These are phyloP conservation scores for Sugiyamaella marilandica DNA, from an alignment of 805 yeast genomes.

Conservation along the genomic window DNA sequence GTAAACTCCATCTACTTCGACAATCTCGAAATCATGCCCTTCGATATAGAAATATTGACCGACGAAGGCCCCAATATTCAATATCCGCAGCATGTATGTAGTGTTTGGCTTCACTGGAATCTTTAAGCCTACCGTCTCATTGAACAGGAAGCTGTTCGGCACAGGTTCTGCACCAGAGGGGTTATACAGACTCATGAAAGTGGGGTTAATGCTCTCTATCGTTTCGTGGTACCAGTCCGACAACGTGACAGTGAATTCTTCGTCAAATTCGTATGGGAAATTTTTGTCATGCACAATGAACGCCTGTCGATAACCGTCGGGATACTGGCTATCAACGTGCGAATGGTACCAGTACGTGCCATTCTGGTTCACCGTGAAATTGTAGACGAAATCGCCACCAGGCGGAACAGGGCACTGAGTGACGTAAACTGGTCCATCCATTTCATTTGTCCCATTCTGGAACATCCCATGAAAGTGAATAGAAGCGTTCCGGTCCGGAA, in stretches of 20 bases:
- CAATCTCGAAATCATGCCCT: constrained; percentile 78
- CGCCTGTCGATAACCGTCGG: constrained; percentile 66
- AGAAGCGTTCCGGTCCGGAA: constrained; percentile 62
- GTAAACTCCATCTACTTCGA: constrained; percentile 89
- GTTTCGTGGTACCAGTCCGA: constrained; percentile 85
- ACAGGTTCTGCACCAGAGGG: constrained; percentile 99
- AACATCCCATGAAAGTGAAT: constrained; percentile 94
- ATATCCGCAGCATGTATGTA: constrained; percentile 74
- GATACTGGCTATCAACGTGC: constrained; percentile 83
- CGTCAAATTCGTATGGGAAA: constrained; percentile 56
- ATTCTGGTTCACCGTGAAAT: constrained; percentile 81
- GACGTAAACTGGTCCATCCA: constrained; percentile 90
- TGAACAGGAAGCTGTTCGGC: constrained; percentile 74
- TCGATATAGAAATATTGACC: constrained; percentile 87
- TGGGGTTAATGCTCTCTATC: constrained; percentile 44
- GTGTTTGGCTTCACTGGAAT: constrained; percentile 71
- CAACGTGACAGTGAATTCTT: constrained; percentile 63
- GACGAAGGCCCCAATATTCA: constrained; percentile 86
- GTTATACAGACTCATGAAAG: constrained; percentile 67
- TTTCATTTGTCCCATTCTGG: constrained; percentile 64
- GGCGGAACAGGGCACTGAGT: constrained; percentile 93
- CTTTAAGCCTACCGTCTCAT: constrained; percentile 61
- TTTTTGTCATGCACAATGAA: constrained; percentile 69
- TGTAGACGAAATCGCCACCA: constrained; percentile 67
- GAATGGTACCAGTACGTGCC: constrained; percentile 99